A percentile compares a stretch with the other conserved stretches of the same genome.
Evolutionary conservation across 2,329 filamentous ascomycete genomes (phyloP).

Genomic region (Lojkania enalia): DNA sequence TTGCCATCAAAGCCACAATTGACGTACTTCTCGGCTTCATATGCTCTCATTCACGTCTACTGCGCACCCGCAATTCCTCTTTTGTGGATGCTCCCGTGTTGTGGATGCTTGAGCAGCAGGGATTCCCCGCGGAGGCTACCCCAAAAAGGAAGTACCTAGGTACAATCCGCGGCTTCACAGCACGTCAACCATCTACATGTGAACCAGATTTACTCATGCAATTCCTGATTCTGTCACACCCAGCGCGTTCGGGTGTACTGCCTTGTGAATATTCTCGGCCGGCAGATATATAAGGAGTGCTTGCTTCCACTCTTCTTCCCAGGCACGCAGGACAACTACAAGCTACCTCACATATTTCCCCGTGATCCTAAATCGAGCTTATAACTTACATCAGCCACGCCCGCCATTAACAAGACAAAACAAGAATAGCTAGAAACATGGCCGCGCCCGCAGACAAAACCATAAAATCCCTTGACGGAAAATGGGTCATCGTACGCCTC

Average conservation of each 20-base stretch:
- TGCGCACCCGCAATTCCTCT: no score
- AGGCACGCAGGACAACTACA: no score
- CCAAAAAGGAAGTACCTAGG: constrained; percentile 14
- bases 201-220: no score
- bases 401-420: not conserved
- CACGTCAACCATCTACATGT: no score
- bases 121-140: constrained; percentile 2
- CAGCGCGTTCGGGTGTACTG: no score
- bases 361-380: no score
- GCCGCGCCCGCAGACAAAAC: constrained; percentile 40
- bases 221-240: no score
- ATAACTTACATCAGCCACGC: no score
- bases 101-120: not conserved
- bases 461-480: constrained; percentile 43
- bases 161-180: not conserved
- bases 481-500: constrained; percentile 42
- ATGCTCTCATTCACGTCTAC: not conserved
- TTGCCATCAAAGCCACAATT: not conserved
- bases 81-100: not conserved
- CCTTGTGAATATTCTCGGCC: no score
- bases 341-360: no score
- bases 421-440: constrained; percentile 33
- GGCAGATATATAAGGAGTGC: no score
- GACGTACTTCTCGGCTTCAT: not conserved
- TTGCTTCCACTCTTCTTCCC: no score